phyloP scores from a whole-genome alignment of 2,329 filamentous ascomycete species.

The Penicillium frequentans region DNA sequence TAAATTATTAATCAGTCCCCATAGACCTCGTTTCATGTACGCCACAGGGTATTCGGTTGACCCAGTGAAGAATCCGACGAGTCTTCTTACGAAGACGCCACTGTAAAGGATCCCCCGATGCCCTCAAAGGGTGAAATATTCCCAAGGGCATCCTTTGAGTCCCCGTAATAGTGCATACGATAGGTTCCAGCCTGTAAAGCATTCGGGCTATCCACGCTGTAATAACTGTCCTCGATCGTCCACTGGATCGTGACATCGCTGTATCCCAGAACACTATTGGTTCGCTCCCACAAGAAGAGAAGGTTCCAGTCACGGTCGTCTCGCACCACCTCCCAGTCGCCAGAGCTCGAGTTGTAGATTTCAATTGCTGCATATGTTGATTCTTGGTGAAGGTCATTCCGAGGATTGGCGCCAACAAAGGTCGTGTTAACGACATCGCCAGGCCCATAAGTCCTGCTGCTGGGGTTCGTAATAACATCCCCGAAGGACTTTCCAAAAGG shows the following conservation, averaged over 20 bases:
- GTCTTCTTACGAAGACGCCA: slow-evolving; percentile 19
- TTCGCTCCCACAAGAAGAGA: slow-evolving; percentile 76
- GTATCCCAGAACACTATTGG: slow-evolving; percentile 66
- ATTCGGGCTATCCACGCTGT: slow-evolving; percentile 36
- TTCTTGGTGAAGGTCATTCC: slow-evolving; percentile 81
- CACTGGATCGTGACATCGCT: slow-evolving; percentile 79
- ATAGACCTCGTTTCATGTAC: not conserved
- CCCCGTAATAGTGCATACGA: slow-evolving; percentile 79
- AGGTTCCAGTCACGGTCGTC: slow-evolving; percentile 82
- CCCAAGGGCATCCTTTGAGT: slow-evolving; percentile 67
- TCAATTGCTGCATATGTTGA: slow-evolving; percentile 78
- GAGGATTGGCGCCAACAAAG: slow-evolving; percentile 85
- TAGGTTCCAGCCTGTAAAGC: slow-evolving; percentile 62
- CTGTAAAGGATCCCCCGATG: slow-evolving; percentile 52
- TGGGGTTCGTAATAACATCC: slow-evolving; percentile 56
- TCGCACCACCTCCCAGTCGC: slow-evolving; percentile 64
- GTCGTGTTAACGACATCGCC: slow-evolving; percentile 65
- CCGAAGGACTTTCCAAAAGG: slow-evolving; percentile 71
- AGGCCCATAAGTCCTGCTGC: slow-evolving; percentile 54
- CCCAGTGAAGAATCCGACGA: not conserved
- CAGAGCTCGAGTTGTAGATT: slow-evolving; percentile 48
- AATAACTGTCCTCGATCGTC: slow-evolving; percentile 67
- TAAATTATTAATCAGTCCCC: not conserved
- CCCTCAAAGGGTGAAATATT: slow-evolving; percentile 69
- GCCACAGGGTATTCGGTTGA: not conserved